These are phyloP conservation scores for Sporothrix brasiliensis DNA, from an alignment of 2,329 filamentous ascomycete species.

Conservation along the genomic window DNA sequence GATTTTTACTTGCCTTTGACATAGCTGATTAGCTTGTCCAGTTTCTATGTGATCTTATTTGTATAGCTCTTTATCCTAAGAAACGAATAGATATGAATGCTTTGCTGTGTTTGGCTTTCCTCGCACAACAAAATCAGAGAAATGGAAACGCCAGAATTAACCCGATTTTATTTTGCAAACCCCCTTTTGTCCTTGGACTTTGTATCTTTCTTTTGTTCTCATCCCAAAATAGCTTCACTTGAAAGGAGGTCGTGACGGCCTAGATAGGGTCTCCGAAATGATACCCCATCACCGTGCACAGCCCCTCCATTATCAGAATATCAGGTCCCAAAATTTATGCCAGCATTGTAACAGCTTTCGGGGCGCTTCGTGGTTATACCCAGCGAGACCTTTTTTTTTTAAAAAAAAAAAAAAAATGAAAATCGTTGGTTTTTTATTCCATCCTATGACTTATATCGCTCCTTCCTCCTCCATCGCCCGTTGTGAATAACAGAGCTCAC, in stretches of 20 bases:
- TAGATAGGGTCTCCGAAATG: neutral
- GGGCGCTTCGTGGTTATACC: too few species aligned
- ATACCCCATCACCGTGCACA: neutral
- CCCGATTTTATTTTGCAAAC: neutral
- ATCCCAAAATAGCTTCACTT: slow-evolving; percentile 7
- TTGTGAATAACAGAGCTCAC: neutral
- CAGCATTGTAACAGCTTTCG: neutral
- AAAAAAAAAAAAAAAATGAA: too few species aligned
- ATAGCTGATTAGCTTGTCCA: too few species aligned
- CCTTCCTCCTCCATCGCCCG: neutral
- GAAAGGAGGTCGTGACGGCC: neutral
- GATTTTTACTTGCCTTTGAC: too few species aligned
- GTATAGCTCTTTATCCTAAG: too few species aligned
- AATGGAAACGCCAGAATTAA: neutral
- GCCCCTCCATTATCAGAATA: neutral
- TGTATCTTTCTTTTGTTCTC: neutral
- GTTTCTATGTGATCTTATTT: too few species aligned
- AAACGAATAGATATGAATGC: too few species aligned
- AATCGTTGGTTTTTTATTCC: neutral
- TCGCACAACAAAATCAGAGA: too few species aligned
- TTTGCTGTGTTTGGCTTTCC: too few species aligned
- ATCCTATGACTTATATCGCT: neutral
- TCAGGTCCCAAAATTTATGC: neutral
- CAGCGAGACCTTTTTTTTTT: too few species aligned
- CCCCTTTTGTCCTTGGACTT: neutral